Base-by-base conservation (phyloP, 768 basidiomycete genomes). In the Lactarius deliciosus region DNA sequence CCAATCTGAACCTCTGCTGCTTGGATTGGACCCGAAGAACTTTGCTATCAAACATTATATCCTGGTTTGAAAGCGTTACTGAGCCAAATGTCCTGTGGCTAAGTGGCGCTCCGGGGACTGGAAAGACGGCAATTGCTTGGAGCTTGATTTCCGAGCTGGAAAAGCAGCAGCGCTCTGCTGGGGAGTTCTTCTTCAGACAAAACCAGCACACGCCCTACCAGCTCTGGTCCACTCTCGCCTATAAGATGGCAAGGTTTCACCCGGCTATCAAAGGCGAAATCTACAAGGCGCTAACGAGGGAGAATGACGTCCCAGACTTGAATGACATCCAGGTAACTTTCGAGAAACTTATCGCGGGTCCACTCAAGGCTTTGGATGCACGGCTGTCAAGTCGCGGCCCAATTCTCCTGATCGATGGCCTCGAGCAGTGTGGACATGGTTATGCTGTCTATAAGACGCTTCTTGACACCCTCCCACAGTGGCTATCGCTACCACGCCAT, bases 51-150 rank as follows among this genome's bases (percentile, higher is more conserved):
- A 8, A 34, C 1, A 59, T 69, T n/a, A 47, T 8, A 38, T 11
- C 18, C 20, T 68, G 69, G 69, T 36, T 69, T 10, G 60, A 69
- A 25, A 38, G 61, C 47, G 7, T 18, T 20, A 13, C 34, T 5
- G 36, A 57, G 11, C 47, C 69, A 16, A 69, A 69, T 50, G 40
- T 69, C 1, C 32, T 69, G 10, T 68, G 66, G 69, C 61, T 69
- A n/a, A 11, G 34, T 25, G 69, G 69, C 61, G 66, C 61, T 40
- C 66, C 69, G 2, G 69, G 69, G 2, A 45, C 69, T 2, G 69
- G 69, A 22, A 69, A 69, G 50, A 68, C 69, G 3, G 15, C 62
- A 3, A 61, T 69, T 38, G 43, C 62, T 10, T 67, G 57, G 43
- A 68, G 66, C 22, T 18, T 69, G 43, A 60, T 69, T 16, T 58